These are phyloP conservation scores for Coriolopsis trogii DNA, from an alignment of 1,284 basidiomycete genomes.

Conservation along the genomic window DNA sequence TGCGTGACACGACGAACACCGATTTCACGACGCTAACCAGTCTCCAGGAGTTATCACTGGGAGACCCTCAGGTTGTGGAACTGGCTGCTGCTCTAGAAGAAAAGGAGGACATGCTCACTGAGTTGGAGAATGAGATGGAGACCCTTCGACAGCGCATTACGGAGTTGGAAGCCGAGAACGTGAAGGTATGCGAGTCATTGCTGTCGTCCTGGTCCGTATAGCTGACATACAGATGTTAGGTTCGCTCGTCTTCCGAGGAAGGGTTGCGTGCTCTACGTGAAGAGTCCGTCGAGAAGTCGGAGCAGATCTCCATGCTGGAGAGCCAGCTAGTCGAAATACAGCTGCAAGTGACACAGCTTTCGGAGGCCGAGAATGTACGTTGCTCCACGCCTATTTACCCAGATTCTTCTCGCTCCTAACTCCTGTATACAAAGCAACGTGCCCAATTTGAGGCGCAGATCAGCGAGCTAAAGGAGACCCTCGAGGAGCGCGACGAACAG, in stretches of 20 bases:
- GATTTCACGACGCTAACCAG: no score
- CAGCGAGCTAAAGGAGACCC: conserved; percentile 5
- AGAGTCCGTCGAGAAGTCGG: conserved; percentile 14
- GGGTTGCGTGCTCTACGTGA: conserved; percentile 10
- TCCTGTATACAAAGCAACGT: conserved; percentile 6
- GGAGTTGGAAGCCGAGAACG: conserved; percentile 8
- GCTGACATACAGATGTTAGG: neutral
- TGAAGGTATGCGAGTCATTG: conserved; percentile 5
- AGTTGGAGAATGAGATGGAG: conserved; percentile 17
- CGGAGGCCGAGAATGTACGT: conserved; percentile 19
- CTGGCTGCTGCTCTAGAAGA: conserved; percentile 22
- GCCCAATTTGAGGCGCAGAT: conserved; percentile 11
- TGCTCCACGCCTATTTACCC: neutral
- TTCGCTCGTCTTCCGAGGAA: conserved; percentile 2
- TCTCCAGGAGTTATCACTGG: neutral
- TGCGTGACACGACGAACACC: no score
- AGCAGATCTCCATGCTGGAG: conserved; percentile 21
- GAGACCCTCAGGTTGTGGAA: conserved; percentile 15
- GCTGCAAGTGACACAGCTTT: conserved; percentile 16
- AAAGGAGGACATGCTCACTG: conserved; percentile 18
- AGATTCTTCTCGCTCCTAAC: neutral
- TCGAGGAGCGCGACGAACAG: conserved; percentile 21
- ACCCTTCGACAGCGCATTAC: conserved; percentile 12
- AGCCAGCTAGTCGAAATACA: conserved; percentile 20
- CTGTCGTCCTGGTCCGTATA: neutral